Evolutionary conservation across 352 stramenopile genomes (phyloP).

Genomic region (Phytophthora crassamura): DNA sequence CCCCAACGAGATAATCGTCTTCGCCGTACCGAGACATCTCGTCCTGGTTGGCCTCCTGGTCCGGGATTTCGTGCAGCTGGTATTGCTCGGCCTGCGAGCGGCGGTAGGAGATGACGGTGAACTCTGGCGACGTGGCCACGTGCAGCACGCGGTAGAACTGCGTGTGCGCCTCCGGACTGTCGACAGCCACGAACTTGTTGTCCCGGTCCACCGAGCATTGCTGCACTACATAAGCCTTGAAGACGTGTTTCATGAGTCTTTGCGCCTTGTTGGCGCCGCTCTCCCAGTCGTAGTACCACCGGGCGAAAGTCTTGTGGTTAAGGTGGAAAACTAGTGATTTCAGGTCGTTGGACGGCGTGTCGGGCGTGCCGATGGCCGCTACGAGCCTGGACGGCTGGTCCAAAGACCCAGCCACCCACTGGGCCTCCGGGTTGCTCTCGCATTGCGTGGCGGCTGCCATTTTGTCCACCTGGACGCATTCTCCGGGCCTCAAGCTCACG

Average conservation of each 20-base stretch:
- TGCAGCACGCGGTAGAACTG: conserved; percentile 45
- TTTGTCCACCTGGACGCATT: conserved; percentile 8
- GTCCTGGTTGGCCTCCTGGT: too few species aligned
- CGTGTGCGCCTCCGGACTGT: not conserved
- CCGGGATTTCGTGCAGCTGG: not conserved
- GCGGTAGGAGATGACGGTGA: conserved; percentile 67
- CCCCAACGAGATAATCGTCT: too few species aligned
- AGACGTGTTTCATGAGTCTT: conserved; percentile 62
- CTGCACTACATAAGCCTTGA: conserved; percentile 56
- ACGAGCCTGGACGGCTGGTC: conserved; percentile 43
- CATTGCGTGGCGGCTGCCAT: conserved; percentile 31
- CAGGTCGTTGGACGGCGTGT: conserved; percentile 17
- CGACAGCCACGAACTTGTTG: conserved; percentile 21
- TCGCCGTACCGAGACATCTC: too few species aligned
- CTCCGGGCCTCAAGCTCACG: conserved; percentile 30
- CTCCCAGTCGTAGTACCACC: conserved; percentile 75
- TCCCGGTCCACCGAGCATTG: conserved; percentile 33
- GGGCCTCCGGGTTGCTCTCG: conserved; percentile 51
- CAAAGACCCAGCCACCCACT: conserved; percentile 49
- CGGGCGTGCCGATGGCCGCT: conserved; percentile 9
- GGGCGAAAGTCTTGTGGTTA: conserved; percentile 41
- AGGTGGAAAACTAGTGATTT: conserved; percentile 50
- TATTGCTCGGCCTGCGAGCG: conserved; percentile 31
- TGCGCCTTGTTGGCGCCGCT: conserved; percentile 62
- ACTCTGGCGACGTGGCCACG: conserved; percentile 53